Evolutionary conservation across 352 stramenopile species (phyloP).

Genomic region (Phytopythium delawarense): DNA sequence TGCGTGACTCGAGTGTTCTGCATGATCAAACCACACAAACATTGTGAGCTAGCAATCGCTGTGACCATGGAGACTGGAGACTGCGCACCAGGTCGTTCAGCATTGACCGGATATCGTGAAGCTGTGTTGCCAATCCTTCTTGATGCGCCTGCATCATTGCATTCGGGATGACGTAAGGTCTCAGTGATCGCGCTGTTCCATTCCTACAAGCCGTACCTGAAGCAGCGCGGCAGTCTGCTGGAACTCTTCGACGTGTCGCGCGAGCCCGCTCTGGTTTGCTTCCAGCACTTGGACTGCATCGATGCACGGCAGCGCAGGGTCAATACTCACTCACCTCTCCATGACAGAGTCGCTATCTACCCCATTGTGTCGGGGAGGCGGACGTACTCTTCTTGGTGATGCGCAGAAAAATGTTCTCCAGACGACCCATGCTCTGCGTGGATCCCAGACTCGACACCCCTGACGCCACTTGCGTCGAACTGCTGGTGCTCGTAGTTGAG

Average conservation of each 20-base stretch:
- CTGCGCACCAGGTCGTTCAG: constrained; percentile 39
- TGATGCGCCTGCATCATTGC: constrained; percentile 28
- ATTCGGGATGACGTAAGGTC: constrained; percentile 1
- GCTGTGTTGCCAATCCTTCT: constrained; percentile 38
- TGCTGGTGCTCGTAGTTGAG: neutral
- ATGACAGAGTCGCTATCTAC: too few relatives aligned
- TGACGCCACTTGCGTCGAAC: neutral
- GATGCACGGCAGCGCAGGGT: neutral
- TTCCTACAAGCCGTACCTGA: constrained; percentile 19
- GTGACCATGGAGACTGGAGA: neutral
- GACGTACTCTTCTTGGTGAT: constrained; percentile 79
- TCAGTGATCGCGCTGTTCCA: neutral
- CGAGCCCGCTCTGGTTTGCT: constrained; percentile 56
- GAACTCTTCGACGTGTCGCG: constrained; percentile 53
- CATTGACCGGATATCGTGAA: constrained; percentile 48
- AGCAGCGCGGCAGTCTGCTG: constrained; percentile 42
- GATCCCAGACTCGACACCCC: constrained; percentile 1
- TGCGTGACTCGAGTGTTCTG: constrained; percentile 36
- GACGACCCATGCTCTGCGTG: constrained; percentile 46
- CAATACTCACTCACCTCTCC: neutral
- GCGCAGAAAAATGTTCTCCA: constrained; percentile 84
- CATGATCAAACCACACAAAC: constrained; percentile 1
- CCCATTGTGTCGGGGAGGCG: neutral
- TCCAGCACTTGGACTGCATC: constrained; percentile 65
- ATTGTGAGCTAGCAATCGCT: neutral